Evolutionary conservation across 1,139 yeast genomes (phyloP).

Genomic region (Meyerozyma athensensis): DNA sequence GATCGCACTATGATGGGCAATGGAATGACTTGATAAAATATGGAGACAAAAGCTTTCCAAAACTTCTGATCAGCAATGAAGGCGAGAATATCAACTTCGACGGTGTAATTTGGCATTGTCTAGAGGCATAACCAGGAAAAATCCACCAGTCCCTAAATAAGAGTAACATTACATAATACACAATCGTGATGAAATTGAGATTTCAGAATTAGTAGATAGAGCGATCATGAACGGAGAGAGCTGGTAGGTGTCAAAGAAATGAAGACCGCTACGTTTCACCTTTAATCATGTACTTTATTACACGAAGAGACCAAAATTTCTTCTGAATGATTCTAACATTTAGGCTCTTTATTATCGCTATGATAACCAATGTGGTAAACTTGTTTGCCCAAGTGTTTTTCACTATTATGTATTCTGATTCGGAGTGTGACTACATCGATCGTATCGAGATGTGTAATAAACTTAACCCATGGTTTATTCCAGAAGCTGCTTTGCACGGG

Average conservation of each 20-base stretch:
- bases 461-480: constrained; percentile 82
- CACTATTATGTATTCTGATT: constrained; percentile 88
- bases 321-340: background rate
- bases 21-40: constrained; percentile 28
- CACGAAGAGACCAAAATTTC: background rate
- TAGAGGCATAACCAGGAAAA: constrained; percentile 10
- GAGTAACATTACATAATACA: background rate
- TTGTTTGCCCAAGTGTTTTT: constrained; percentile 88
- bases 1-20: constrained; percentile 17
- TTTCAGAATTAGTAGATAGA: background rate
- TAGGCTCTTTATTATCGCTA: constrained; percentile 80
- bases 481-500: constrained; percentile 87
- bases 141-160: too few relatives aligned
- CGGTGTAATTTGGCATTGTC: constrained; percentile 19
- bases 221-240: constrained; percentile 4
- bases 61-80: constrained; percentile 15
- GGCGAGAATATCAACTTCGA: constrained; percentile 11
- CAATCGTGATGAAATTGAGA: background rate
- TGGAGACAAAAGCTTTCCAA: constrained; percentile 24
- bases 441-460: constrained; percentile 95
- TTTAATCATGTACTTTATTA: background rate
- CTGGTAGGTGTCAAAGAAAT: background rate
- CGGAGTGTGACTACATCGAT: constrained; percentile 92
- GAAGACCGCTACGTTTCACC: background rate
- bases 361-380: constrained; percentile 77